phyloP scores from a whole-genome alignment of 1,284 basidiomycete species.

The Microbotryum lychnidis-dioicae region DNA sequence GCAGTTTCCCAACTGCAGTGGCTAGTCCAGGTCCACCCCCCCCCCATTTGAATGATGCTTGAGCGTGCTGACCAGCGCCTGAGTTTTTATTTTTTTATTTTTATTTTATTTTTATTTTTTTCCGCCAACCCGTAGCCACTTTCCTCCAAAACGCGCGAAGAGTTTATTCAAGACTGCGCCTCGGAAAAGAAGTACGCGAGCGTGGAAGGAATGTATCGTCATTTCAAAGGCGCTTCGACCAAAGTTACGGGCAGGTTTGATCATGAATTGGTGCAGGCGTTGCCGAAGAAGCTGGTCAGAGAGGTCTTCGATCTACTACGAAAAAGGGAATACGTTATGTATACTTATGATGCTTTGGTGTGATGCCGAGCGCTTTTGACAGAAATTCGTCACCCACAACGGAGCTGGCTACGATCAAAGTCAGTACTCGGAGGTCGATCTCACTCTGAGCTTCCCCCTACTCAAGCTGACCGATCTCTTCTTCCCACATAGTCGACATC shows the following conservation, averaged over 20 bases:
- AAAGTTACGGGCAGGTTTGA: constrained; percentile 64
- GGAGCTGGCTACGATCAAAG: constrained; percentile 55
- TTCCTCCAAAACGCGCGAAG: constrained; percentile 57
- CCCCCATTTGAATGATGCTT: no score
- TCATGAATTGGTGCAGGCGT: constrained; percentile 59
- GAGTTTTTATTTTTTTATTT: not conserved
- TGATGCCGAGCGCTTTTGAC: no score
- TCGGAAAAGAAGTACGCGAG: constrained; percentile 58
- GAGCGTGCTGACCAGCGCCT: no score
- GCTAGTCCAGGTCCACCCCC: no score
- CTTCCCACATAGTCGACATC: not conserved
- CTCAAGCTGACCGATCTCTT: not conserved
- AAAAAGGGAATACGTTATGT: no score
- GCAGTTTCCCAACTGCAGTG: no score
- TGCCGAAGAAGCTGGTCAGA: constrained; percentile 51
- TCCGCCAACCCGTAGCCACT: constrained; percentile 34
- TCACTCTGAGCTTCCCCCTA: no score
- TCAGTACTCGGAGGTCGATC: no score
- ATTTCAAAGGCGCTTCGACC: constrained; percentile 46
- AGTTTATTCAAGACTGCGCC: constrained; percentile 59
- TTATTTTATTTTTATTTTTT: no score
- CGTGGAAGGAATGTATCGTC: constrained; percentile 68
- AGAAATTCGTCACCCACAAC: constrained; percentile 78
- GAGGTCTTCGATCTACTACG: no score
- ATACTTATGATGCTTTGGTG: no score